These are phyloP conservation scores for Hyaloperonospora brassicae DNA, from an alignment of 352 stramenopile genomes.

Conservation along the genomic window DNA sequence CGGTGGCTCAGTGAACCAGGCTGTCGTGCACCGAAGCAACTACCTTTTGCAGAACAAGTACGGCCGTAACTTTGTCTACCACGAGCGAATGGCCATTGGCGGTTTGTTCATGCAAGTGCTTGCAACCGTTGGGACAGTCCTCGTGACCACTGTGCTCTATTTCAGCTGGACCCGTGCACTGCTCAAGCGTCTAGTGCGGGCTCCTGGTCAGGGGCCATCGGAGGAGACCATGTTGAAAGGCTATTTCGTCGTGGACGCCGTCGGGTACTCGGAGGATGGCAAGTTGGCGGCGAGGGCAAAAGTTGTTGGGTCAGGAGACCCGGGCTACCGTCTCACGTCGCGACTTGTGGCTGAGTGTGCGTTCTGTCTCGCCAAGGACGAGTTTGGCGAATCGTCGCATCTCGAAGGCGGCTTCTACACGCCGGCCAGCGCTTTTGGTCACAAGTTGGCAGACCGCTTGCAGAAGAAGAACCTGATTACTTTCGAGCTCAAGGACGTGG, in stretches of 20 bases:
- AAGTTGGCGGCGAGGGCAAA: slow-evolving; percentile 38
- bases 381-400: slow-evolving; percentile 18
- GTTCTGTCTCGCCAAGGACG: slow-evolving; percentile 48
- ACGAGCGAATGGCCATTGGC: slow-evolving; percentile 46
- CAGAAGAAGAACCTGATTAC: slow-evolving; percentile 51
- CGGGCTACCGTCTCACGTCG: slow-evolving; percentile 50
- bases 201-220: slow-evolving; percentile 75
- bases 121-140: slow-evolving; percentile 26
- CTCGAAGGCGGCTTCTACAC: slow-evolving; percentile 51
- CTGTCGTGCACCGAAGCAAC: slow-evolving; percentile 72
- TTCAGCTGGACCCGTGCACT: slow-evolving; percentile 56
- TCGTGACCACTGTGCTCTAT: slow-evolving; percentile 44
- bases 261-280: slow-evolving; percentile 37
- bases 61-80: slow-evolving; percentile 54
- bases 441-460: slow-evolving; percentile 42
- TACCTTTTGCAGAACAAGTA: slow-evolving; percentile 49
- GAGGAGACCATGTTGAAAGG: slow-evolving; percentile 74
- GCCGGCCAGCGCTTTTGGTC: slow-evolving; percentile 46
- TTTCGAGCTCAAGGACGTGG: slow-evolving; percentile 35
- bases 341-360: slow-evolving; percentile 51
- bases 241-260: slow-evolving; percentile 49
- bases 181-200: slow-evolving; percentile 55
- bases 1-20: slow-evolving; percentile 72
- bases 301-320: slow-evolving; percentile 35
- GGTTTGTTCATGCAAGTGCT: slow-evolving; percentile 39